Percentiles rank a stretch among this genome's conserved stretches.
phyloP scores from a whole-genome alignment of 768 basidiomycete species.

The Rhodotorula diobovata region DNA sequence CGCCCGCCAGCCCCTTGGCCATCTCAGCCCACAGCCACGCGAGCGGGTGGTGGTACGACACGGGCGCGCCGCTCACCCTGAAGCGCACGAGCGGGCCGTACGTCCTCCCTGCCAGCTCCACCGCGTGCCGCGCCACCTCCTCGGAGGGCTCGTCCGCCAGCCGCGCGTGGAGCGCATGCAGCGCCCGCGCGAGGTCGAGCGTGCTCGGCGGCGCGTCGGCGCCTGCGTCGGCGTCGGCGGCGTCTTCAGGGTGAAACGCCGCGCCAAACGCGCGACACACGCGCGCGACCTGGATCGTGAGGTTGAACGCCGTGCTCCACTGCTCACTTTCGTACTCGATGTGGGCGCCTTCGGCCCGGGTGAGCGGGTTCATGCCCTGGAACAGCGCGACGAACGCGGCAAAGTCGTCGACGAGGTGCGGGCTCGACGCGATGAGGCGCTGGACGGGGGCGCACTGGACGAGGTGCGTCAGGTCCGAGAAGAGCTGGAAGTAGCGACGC shows the following conservation, averaged over 20 bases:
- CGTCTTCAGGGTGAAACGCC: constrained; percentile 58
- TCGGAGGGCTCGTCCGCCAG: neutral
- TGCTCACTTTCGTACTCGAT: constrained; percentile 95
- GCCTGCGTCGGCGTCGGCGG: constrained; percentile 46
- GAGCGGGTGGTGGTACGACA: constrained; percentile 87
- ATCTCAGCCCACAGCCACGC: constrained; percentile 87
- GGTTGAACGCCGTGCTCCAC: constrained; percentile 95
- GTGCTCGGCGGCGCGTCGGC: constrained; percentile 43
- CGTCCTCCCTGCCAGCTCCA: neutral
- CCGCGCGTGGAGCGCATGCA: neutral
- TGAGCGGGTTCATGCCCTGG: constrained; percentile 87
- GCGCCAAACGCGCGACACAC: constrained; percentile 86
- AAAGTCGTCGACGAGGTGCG: constrained; percentile 65
- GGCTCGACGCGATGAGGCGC: constrained; percentile 65
- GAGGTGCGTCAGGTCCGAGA: constrained; percentile 65
- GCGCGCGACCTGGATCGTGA: constrained; percentile 81
- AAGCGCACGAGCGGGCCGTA: constrained; percentile 48
- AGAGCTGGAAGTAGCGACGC: constrained; percentile 81
- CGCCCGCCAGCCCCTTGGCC: constrained; percentile 56
- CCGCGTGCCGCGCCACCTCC: neutral
- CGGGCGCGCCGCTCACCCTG: constrained; percentile 63
- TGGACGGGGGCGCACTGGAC: constrained; percentile 62
- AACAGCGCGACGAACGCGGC: constrained; percentile 78
- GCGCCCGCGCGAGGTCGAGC: constrained; percentile 1
- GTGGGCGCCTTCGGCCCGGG: constrained; percentile 71